These are phyloP conservation scores for Microascus cirrosus DNA, from an alignment of 2,329 filamentous ascomycete genomes.

Conservation along the genomic window DNA sequence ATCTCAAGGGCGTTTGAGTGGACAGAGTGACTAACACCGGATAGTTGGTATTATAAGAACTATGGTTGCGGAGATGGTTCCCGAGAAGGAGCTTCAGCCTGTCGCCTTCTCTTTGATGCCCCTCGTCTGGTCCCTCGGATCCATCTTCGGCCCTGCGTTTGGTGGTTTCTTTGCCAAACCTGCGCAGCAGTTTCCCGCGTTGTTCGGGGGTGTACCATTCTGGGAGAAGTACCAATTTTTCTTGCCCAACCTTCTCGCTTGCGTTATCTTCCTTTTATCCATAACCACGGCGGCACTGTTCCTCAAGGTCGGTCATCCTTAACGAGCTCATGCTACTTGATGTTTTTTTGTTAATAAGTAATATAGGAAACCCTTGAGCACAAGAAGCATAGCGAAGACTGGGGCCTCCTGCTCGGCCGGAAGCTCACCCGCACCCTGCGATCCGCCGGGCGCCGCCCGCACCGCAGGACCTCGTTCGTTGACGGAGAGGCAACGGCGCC, in stretches of 20 bases:
- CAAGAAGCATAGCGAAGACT: constrained; percentile 58
- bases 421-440: constrained; percentile 37
- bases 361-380: constrained; percentile 65
- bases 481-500: constrained; percentile 47
- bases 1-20: not conserved
- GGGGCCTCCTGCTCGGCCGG: constrained; percentile 63
- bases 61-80: constrained; percentile 87
- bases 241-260: constrained; percentile 72
- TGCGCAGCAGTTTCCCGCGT: constrained; percentile 56
- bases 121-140: constrained; percentile 75
- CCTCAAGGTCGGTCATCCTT: constrained; percentile 42
- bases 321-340: not conserved
- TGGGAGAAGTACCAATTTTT: constrained; percentile 71
- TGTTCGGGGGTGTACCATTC: constrained; percentile 58
- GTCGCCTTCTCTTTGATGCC: constrained; percentile 91
- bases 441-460: constrained; percentile 15
- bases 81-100: constrained; percentile 76
- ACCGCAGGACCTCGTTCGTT: constrained; percentile 34
- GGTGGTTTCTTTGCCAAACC: constrained; percentile 81
- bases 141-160: constrained; percentile 77
- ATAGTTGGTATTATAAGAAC: constrained; percentile 81
- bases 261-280: constrained; percentile 66
- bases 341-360: not conserved
- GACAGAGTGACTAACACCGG: not conserved
- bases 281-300: constrained; percentile 67